phyloP scores from a whole-genome alignment of 495 filamentous ascomycete genomes.

The Penicillium coffeae region DNA sequence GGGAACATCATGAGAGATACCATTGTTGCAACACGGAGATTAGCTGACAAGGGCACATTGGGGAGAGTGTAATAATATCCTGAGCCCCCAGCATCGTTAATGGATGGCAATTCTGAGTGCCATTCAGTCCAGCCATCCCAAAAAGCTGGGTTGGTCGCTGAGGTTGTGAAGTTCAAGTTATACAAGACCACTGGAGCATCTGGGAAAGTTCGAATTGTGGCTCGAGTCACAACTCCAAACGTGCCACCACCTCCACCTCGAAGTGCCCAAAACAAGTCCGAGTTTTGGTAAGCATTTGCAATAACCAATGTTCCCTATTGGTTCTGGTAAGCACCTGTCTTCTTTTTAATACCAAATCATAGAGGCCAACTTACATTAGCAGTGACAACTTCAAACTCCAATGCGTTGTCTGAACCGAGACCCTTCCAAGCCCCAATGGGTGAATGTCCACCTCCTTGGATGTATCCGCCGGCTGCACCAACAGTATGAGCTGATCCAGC shows the following conservation, averaged over 20 bases:
- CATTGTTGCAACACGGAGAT: constrained; percentile 12
- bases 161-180: constrained; percentile 28
- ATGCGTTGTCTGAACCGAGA: constrained; percentile 30
- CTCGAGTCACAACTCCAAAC: constrained; percentile 49
- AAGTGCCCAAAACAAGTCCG: constrained; percentile 55
- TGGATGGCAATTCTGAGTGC: constrained; percentile 19
- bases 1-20: constrained; percentile 20
- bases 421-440: constrained; percentile 34
- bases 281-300: constrained; percentile 35
- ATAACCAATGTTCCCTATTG: constrained; percentile 37
- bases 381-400: constrained; percentile 35
- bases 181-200: constrained; percentile 31
- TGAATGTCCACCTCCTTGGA: constrained; percentile 56
- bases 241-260: constrained; percentile 42
- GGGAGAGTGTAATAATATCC: constrained; percentile 37
- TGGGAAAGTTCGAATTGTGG: constrained; percentile 37
- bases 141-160: constrained; percentile 16
- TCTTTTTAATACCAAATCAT: background rate
- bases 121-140: constrained; percentile 31
- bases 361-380: constrained; percentile 40
- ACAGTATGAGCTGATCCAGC: constrained; percentile 20
- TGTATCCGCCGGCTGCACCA: constrained; percentile 44
- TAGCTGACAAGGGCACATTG: constrained; percentile 12
- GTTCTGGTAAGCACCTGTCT: background rate
- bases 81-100: constrained; percentile 33